These are phyloP conservation scores for Salix arbutifolia DNA, from an alignment of 345 rosid species.

Conservation along the genomic window DNA sequence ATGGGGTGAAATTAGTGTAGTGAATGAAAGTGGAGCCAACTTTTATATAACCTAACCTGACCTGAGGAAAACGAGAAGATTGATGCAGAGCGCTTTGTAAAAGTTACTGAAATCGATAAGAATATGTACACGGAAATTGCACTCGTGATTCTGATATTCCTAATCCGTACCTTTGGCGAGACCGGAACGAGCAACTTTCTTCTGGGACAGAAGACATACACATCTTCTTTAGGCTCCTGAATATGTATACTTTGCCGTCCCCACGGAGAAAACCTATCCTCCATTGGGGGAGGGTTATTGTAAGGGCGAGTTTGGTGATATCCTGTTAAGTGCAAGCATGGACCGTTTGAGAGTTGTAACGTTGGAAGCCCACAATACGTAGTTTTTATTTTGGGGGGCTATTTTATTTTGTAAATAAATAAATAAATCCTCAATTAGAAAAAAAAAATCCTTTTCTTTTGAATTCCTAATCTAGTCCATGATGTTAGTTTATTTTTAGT, in stretches of 20 bases:
- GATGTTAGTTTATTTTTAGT: too few relatives aligned
- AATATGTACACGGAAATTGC: neutral
- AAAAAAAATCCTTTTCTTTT: neutral
- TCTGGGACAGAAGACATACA: neutral
- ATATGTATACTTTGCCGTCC: too few relatives aligned
- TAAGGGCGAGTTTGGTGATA: neutral
- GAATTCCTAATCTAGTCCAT: neutral
- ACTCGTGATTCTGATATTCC: neutral
- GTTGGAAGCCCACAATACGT: too few relatives aligned
- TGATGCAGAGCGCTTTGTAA: neutral
- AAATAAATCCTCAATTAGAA: too few relatives aligned
- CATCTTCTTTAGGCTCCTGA: neutral
- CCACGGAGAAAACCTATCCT: neutral
- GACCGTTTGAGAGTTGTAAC: too few relatives aligned
- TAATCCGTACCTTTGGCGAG: neutral
- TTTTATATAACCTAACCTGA: neutral
- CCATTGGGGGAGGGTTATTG: neutral
- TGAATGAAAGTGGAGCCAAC: neutral
- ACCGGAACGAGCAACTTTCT: neutral
- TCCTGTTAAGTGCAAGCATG: neutral
- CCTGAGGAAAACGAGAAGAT: neutral
- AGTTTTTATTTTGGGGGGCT: too few relatives aligned
- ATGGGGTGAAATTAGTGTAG: neutral
- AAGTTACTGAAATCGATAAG: neutral
- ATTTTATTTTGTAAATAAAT: too few relatives aligned